Evolutionary conservation across 805 yeast genomes (phyloP), one percentile per base, ranked within the genome.

Genomic region (Ogataea degrootiae): DNA sequence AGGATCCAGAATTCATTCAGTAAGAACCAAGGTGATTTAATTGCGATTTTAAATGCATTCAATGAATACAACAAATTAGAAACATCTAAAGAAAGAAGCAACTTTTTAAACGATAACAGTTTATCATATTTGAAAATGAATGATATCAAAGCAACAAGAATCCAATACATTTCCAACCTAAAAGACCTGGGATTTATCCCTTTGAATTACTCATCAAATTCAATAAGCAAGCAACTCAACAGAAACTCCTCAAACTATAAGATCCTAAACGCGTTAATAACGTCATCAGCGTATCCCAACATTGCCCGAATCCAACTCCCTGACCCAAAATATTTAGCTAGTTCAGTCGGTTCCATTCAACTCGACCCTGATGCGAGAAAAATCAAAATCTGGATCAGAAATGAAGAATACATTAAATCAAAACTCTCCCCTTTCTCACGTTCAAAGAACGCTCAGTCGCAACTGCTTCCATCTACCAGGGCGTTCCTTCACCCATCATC

Each of bases 401-500:
- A 80, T 57, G 88, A 83, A 44, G 75, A 72, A 43, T 81, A 73
- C 49, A 62, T 69, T 52, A 61, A 48, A 23, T 58, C 26, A 0
- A 42, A 42, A 34, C 59, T 52, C 50, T 0, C 41, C n/a, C n/a
- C 35, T 26, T 3, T 23, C 4, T 8, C 14, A 14, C 16, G 4
- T 39, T 21, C 50, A 36, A 19, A 19, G 21, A 19, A 19, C 21
- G 11, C 19, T 1, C 19, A 42, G 0, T 53, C 49, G 5, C 46
- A 51, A 0, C 41, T 63, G 1, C 58, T 75, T 5, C 89, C 89
- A 1, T 80, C 85, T 0, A 71, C 77, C 0, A 70, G 97, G 42
- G 89, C 91, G 0, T 91, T 88, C 53, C 66, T 88, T 21, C 97
- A 92, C 60, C 97, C 98, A 1, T 81, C 94, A 0, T 89, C 97